Conservation (phyloP, 257 asterid genomes). For the Lantana camara region DNA sequence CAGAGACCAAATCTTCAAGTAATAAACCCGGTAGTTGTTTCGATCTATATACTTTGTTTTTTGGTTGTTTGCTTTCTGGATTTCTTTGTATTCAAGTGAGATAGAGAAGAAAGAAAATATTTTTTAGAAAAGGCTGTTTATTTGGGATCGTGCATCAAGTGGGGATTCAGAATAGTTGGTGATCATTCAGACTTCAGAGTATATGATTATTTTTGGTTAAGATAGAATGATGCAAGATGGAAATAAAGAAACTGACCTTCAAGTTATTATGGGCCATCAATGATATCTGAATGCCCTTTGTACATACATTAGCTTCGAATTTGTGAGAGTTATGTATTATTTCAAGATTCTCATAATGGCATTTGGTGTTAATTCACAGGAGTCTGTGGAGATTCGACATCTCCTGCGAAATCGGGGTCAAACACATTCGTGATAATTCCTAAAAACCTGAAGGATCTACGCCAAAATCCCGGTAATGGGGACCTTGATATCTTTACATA, state of each 20-base stretch:
- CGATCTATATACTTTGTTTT: not conserved
- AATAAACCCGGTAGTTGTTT: slow-evolving; percentile 34
- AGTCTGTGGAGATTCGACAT: slow-evolving; percentile 32
- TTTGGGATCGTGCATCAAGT: not conserved
- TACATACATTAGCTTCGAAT: not conserved
- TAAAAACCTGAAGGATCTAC: slow-evolving; percentile 71
- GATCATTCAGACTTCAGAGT: slow-evolving; percentile 13
- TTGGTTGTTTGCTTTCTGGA: slow-evolving; percentile 16
- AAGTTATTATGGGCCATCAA: not conserved
- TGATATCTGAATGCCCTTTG: not conserved
- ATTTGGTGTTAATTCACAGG: no score
- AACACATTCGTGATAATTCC: slow-evolving; percentile 53
- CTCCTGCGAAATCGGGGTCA: slow-evolving; percentile 45
- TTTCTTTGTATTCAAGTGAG: not conserved
- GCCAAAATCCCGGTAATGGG: slow-evolving; percentile 66
- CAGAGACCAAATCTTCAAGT: slow-evolving; percentile 35
- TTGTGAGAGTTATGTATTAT: not conserved
- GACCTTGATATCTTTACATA: slow-evolving; percentile 83
- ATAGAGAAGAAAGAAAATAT: no score
- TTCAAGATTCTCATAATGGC: not conserved
- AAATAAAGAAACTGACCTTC: no score
- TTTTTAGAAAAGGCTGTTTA: not conserved
- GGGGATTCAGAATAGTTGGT: slow-evolving; percentile 2
- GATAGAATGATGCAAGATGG: not conserved
- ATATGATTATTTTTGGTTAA: no score